A percentile compares a stretch with the other conserved stretches of the same genome.
These are phyloP conservation scores for Amyloporia xantha DNA, from an alignment of 768 basidiomycete species.

Conservation along the genomic window DNA sequence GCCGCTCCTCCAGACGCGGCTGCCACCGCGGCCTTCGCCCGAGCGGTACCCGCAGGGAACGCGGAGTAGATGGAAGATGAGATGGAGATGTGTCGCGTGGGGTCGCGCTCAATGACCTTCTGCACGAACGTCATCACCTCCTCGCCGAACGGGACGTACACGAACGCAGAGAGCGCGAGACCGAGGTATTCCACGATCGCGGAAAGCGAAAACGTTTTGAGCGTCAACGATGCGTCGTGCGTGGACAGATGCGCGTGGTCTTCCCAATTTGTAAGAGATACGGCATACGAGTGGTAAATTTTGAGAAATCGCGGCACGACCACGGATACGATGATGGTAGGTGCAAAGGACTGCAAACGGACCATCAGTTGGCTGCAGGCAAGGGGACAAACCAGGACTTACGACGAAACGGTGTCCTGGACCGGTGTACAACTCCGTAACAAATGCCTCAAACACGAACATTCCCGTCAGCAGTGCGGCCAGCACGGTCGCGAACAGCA, in stretches of 20 bases:
- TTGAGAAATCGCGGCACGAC: constrained; percentile 77
- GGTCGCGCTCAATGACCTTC: constrained; percentile 18
- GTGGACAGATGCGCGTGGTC: constrained; percentile 80
- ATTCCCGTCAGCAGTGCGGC: constrained; percentile 70
- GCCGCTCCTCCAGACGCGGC: constrained; percentile 24
- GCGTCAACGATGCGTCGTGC: constrained; percentile 72
- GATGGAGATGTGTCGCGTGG: background rate
- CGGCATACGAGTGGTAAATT: constrained; percentile 64
- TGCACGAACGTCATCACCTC: constrained; percentile 60
- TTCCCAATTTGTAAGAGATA: constrained; percentile 78
- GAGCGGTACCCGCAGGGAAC: constrained; percentile 15
- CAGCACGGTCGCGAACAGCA: constrained; percentile 65
- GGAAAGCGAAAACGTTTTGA: constrained; percentile 87
- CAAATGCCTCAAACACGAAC: constrained; percentile 86
- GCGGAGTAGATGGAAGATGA: constrained; percentile 11
- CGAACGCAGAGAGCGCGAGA: constrained; percentile 88
- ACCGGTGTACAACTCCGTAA: constrained; percentile 82
- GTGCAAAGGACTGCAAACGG: constrained; percentile 55
- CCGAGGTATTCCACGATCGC: constrained; percentile 89
- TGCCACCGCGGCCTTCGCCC: constrained; percentile 23
- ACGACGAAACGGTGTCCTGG: constrained; percentile 77
- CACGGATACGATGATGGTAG: constrained; percentile 76
- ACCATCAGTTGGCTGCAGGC: background rate
- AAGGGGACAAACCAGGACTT: too few relatives aligned
- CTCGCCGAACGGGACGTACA: constrained; percentile 93